Base-by-base conservation (phyloP, 1,139 yeast genomes). In the Saccharomycopsis hybrid region DNA sequence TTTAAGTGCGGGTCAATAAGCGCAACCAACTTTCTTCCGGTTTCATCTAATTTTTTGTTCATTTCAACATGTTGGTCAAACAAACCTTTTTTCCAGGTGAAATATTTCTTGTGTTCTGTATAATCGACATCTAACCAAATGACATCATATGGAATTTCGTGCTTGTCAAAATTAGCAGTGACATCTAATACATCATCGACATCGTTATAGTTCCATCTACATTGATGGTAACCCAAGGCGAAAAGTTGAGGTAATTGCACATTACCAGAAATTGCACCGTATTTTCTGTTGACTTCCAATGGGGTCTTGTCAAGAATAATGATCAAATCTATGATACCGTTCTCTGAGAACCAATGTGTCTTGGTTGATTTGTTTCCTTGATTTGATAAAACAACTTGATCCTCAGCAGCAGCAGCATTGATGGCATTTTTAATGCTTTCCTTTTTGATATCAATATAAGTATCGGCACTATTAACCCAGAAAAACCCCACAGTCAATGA, bases 41-140 rank as follows among this genome's bases (percentile, higher is more conserved):
- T 78, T 50, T 71, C 72, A 55, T 78, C 90, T 50, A 92, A 69
- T 55, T 73, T 73, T 2, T 65, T 60, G 64, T 88, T 64, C 89
- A 92, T 80, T 25, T 71, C 63, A 38, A 73, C 76, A 1, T 95
- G 95, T 56, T 82, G 74, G 0, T 95, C 90, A 67, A 92, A 92
- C 27, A 75, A 66, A 44, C 79, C 79, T 40, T 72, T 67, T 61
- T 86, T 78, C 98, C 98, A 92, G 0, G 97, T 89, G 63, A 92
- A 92, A 64, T 88, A 92, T 65, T 87, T 84, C 64, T 85, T 88
- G 33, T 76, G 70, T 55, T 85, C 90, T 0, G 97, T 80, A 65
- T 92, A 92, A 62, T 92, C 99, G 50, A 92, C 78, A 66, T 92
- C 99, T 49, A 92, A 75, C 99, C 99, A 92, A 51, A 92, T 85